These are phyloP conservation scores for Metschnikowia sp. DNA, from an alignment of 805 yeast genomes.

Conservation along the genomic window DNA sequence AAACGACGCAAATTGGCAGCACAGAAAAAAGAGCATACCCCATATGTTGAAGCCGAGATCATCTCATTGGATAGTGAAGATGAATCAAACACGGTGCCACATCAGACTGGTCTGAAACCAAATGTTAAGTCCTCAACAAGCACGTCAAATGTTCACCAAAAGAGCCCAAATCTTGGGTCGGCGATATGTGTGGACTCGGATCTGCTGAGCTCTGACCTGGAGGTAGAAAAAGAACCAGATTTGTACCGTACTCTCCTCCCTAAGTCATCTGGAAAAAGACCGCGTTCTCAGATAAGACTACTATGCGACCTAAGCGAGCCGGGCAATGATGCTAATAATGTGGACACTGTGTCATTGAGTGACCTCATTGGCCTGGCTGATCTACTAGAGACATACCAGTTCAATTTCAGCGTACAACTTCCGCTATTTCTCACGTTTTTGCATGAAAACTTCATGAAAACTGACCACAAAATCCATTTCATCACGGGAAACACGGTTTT, in stretches of 20 bases:
- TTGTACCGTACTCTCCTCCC: neutral
- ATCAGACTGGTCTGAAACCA: neutral
- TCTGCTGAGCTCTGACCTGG: neutral
- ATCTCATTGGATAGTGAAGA: neutral
- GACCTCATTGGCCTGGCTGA: slow-evolving; percentile 31
- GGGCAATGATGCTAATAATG: slow-evolving; percentile 9
- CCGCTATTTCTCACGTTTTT: slow-evolving; percentile 34
- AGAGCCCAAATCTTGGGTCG: too few species aligned
- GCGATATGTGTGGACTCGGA: too few species aligned
- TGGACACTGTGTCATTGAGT: slow-evolving; percentile 25
- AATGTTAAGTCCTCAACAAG: too few species aligned
- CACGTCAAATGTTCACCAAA: too few species aligned
- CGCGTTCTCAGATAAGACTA: slow-evolving; percentile 10
- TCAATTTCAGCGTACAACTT: slow-evolving; percentile 47
- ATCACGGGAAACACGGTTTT: slow-evolving; percentile 26
- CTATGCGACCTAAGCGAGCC: slow-evolving; percentile 26
- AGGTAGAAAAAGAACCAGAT: neutral
- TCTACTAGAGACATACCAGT: slow-evolving; percentile 39
- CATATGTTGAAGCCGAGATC: neutral
- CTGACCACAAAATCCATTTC: slow-evolving; percentile 24
- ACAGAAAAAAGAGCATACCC: neutral
- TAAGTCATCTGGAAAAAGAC: neutral
- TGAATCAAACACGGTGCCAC: neutral
- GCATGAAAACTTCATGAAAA: slow-evolving; percentile 21
- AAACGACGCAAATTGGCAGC: slow-evolving; percentile 1